phyloP scores from a whole-genome alignment of 495 filamentous ascomycete genomes.

The Hypoxylon fragiforme region DNA sequence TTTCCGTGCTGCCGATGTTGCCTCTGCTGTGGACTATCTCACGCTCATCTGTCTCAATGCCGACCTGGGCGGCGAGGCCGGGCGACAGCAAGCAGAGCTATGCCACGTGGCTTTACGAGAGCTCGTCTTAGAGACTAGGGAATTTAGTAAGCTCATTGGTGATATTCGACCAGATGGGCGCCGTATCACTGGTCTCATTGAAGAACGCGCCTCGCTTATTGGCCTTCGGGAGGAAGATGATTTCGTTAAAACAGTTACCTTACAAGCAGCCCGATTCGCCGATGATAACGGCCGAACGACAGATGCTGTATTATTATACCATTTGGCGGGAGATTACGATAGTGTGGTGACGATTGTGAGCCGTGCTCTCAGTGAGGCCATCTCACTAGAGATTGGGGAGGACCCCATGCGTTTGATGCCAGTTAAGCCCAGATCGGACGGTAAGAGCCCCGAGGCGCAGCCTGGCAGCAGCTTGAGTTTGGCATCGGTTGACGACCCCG shows the following conservation, averaged over 20 bases:
- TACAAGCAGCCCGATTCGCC: constrained; percentile 85
- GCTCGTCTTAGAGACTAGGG: constrained; percentile 88
- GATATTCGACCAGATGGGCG: constrained; percentile 83
- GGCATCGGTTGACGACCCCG: constrained; percentile 83
- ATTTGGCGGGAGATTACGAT: constrained; percentile 93
- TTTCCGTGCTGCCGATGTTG: constrained; percentile 85
- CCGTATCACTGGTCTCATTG: constrained; percentile 81
- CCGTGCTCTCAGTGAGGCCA: constrained; percentile 83
- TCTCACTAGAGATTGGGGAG: constrained; percentile 79
- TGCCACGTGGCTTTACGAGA: constrained; percentile 96
- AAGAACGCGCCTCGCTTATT: constrained; percentile 85
- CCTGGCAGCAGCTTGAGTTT: constrained; percentile 71
- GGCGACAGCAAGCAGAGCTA: constrained; percentile 74
- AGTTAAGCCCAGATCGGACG: constrained; percentile 64
- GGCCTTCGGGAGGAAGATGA: constrained; percentile 75
- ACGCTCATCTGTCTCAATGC: constrained; percentile 89
- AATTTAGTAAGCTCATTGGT: constrained; percentile 90
- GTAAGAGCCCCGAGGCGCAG: constrained; percentile 37
- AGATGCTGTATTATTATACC: constrained; percentile 91
- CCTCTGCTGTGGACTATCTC: constrained; percentile 91
- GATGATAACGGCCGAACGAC: constrained; percentile 91
- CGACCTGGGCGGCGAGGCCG: constrained; percentile 72
- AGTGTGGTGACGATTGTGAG: constrained; percentile 86
- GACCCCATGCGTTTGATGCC: constrained; percentile 75
- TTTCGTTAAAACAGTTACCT: constrained; percentile 82